A percentile compares a stretch with the other conserved stretches of the same genome.
Conservation (phyloP, 179 eudicot genomes). For the Nepenthes alata region DNA sequence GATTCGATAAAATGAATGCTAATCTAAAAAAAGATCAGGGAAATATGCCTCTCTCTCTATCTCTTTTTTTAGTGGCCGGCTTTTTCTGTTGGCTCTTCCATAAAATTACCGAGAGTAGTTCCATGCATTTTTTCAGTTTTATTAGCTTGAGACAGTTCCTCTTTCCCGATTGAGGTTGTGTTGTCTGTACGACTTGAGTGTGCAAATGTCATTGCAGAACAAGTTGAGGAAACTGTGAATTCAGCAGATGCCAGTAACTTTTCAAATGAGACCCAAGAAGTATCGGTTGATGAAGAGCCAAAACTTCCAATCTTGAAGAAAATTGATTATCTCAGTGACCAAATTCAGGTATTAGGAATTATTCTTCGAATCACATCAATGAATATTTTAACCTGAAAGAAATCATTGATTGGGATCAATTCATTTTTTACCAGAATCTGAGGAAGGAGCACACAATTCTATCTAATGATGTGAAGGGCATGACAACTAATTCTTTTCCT, state of each 20-base stretch:
- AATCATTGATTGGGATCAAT: neutral
- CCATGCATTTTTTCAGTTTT: no score
- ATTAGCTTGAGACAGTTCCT: neutral
- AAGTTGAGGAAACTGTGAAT: conserved; percentile 18
- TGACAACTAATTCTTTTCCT: conserved; percentile 45
- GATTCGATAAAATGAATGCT: no score
- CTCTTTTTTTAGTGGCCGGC: neutral
- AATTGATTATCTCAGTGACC: conserved; percentile 36
- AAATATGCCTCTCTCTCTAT: neutral
- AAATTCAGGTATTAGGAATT: conserved; percentile 35
- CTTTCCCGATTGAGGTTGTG: neutral
- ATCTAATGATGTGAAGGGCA: conserved; percentile 54
- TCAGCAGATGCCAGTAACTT: conserved; percentile 23
- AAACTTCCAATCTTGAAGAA: conserved; percentile 62
- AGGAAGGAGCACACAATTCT: conserved; percentile 55
- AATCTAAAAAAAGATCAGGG: no score
- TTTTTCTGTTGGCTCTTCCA: neutral
- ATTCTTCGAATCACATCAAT: neutral
- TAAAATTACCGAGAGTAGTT: neutral
- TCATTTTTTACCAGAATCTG: conserved; percentile 33
- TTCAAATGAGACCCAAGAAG: conserved; percentile 24
- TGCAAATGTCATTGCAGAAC: conserved; percentile 19
- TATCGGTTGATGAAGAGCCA: conserved; percentile 37
- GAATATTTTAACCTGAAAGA: neutral
- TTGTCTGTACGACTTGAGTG: neutral